A percentile compares a stretch with the other conserved stretches of the same genome.
Evolutionary conservation across 345 rosid genomes (phyloP).

Genomic region (Lepidium sativum): DNA sequence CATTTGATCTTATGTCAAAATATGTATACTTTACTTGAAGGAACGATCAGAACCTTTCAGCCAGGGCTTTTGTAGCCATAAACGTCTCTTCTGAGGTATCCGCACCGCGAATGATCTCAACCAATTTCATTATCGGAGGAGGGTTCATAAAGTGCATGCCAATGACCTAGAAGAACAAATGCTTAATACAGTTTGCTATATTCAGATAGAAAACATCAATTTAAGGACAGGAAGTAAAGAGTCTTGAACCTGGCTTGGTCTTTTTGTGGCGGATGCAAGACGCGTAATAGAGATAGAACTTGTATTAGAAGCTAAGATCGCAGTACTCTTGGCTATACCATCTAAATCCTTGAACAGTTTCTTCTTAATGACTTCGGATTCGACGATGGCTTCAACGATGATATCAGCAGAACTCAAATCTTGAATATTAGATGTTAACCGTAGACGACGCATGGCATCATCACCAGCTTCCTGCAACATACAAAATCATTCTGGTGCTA

Average conservation of each 20-base stretch:
- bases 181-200: not conserved
- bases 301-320: constrained; percentile 83
- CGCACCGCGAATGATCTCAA: constrained; percentile 83
- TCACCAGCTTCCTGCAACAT: constrained; percentile 38
- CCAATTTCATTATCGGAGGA: constrained; percentile 91
- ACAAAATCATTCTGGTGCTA: not conserved
- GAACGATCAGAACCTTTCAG: constrained; percentile 48
- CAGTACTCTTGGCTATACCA: constrained; percentile 48
- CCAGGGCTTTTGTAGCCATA: constrained; percentile 48
- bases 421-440: constrained; percentile 46
- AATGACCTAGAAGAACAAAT: constrained; percentile 36
- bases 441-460: constrained; percentile 56
- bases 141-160: constrained; percentile 99
- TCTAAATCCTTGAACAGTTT: constrained; percentile 55
- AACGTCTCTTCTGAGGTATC: constrained; percentile 79
- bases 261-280: constrained; percentile 61
- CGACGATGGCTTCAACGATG: constrained; percentile 76
- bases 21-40: not conserved
- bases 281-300: constrained; percentile 91
- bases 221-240: not conserved
- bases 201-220: not conserved
- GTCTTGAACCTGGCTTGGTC: constrained; percentile 60
- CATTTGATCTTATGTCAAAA: not conserved
- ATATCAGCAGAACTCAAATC: constrained; percentile 56
- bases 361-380: constrained; percentile 75